These are phyloP conservation scores for Magnusiomyces paraingens DNA, from an alignment of 1,139 yeast genomes.

Conservation along the genomic window DNA sequence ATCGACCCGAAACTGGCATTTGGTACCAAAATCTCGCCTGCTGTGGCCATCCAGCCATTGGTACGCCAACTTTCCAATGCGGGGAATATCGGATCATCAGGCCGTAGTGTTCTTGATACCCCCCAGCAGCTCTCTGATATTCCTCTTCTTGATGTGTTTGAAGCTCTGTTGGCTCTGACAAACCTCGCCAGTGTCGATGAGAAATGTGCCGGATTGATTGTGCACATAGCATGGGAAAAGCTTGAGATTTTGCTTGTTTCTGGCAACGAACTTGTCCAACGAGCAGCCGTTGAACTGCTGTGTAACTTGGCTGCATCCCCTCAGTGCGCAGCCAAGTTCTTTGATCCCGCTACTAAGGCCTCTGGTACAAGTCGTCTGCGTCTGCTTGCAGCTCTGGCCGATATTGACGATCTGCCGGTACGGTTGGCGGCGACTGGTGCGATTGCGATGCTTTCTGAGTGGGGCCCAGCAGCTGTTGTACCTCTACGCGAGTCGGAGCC, in stretches of 20 bases:
- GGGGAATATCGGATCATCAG: neutral
- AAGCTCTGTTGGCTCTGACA: slow-evolving; percentile 44
- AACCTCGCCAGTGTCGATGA: slow-evolving; percentile 41
- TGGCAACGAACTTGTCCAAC: slow-evolving; percentile 31
- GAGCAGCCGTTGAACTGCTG: slow-evolving; percentile 35
- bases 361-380: slow-evolving; percentile 24
- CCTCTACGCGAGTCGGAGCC: slow-evolving; percentile 21
- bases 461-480: slow-evolving; percentile 31
- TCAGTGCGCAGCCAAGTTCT: slow-evolving; percentile 33
- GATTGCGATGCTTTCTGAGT: slow-evolving; percentile 35
- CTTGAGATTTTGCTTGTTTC: slow-evolving; percentile 36
- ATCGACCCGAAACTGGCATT: slow-evolving; percentile 34
- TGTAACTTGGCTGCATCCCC: slow-evolving; percentile 37
- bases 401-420: slow-evolving; percentile 31
- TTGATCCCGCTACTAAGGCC: slow-evolving; percentile 28
- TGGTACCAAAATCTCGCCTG: slow-evolving; percentile 30
- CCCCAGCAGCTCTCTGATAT: slow-evolving; percentile 19
- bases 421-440: slow-evolving; percentile 39
- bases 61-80: slow-evolving; percentile 25
- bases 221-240: slow-evolving; percentile 35
- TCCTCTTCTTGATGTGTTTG: slow-evolving; percentile 39
- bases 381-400: slow-evolving; percentile 29
- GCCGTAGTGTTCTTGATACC: neutral
- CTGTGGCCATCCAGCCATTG: slow-evolving; percentile 31
- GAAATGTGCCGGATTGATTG: slow-evolving; percentile 33